These are phyloP conservation scores for Hericium erinaceus DNA, from an alignment of 768 basidiomycete species.

Conservation along the genomic window DNA sequence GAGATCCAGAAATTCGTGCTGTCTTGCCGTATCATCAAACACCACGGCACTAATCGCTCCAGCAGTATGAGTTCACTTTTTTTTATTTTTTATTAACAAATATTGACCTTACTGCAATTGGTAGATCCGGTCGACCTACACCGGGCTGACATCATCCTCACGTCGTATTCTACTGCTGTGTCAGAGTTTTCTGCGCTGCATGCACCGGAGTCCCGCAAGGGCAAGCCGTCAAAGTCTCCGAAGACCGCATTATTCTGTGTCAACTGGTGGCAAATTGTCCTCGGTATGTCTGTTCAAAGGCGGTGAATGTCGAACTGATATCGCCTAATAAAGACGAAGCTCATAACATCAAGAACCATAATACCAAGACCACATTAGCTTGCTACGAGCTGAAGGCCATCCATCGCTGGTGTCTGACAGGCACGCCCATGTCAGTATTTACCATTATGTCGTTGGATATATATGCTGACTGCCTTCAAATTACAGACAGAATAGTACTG, in stretches of 20 bases:
- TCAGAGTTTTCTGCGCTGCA: background rate
- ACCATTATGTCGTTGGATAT: background rate
- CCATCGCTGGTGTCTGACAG: slow-evolving; percentile 82
- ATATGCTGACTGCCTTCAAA: background rate
- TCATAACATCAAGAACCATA: slow-evolving; percentile 84
- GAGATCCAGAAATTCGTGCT: background rate
- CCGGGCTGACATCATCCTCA: background rate
- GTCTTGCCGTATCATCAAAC: background rate
- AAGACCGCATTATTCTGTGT: background rate
- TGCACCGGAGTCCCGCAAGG: background rate
- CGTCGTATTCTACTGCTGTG: background rate
- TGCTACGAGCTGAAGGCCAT: slow-evolving; percentile 65
- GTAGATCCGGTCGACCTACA: background rate
- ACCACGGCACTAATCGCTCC: background rate
- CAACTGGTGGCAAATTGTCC: background rate
- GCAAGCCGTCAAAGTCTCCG: background rate
- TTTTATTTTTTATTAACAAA: no score
- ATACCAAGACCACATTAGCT: slow-evolving; percentile 64
- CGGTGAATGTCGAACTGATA: no score
- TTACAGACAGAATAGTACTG: slow-evolving; percentile 45
- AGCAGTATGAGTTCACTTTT: background rate
- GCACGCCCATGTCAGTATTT: slow-evolving; percentile 52
- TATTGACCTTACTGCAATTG: no score
- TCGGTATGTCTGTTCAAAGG: background rate
- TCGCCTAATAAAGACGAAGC: slow-evolving; percentile 66